phyloP scores from a whole-genome alignment of 371 early-diverging fungal genomes.

The Mucor circinelloides region DNA sequence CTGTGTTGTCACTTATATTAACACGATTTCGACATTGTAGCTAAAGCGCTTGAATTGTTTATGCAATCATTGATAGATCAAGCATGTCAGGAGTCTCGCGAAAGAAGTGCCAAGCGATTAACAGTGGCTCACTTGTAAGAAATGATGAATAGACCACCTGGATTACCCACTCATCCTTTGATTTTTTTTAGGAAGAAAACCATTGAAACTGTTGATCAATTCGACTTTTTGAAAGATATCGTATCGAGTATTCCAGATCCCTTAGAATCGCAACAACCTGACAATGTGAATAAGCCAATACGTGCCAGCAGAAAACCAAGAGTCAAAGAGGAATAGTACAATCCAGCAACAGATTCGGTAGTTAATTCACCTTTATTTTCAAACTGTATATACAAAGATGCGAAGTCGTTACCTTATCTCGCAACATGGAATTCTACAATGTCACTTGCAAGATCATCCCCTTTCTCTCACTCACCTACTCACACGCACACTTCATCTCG shows the following conservation, averaged over 20 bases:
- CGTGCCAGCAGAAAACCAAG: slow-evolving; percentile 32
- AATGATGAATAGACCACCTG: too few relatives aligned
- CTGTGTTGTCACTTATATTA: not conserved
- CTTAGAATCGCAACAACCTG: slow-evolving; percentile 29
- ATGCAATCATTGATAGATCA: slow-evolving; percentile 91
- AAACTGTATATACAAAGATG: not conserved
- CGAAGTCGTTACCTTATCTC: not conserved
- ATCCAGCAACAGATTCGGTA: not conserved
- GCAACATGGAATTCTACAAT: not conserved
- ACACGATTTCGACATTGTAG: slow-evolving; percentile 32
- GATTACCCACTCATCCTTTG: not conserved
- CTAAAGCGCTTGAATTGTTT: slow-evolving; percentile 93
- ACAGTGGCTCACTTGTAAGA: slow-evolving; percentile 84
- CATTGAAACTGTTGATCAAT: slow-evolving; percentile 83
- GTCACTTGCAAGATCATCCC: not conserved
- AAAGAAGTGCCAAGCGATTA: slow-evolving; percentile 80
- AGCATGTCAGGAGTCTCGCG: slow-evolving; percentile 81
- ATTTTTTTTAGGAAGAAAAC: slow-evolving; percentile 74
- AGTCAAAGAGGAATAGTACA: slow-evolving; percentile 8
- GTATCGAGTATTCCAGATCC: slow-evolving; percentile 90
- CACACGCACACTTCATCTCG: not conserved
- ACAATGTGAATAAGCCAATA: slow-evolving; percentile 12
- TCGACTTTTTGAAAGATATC: slow-evolving; percentile 92
- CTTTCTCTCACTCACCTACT: not conserved
- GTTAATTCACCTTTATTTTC: not conserved